A percentile compares a stretch with the other conserved stretches of the same genome.
Conservation (phyloP, 805 yeast genomes). For the Kockiozyma suomiensis region DNA sequence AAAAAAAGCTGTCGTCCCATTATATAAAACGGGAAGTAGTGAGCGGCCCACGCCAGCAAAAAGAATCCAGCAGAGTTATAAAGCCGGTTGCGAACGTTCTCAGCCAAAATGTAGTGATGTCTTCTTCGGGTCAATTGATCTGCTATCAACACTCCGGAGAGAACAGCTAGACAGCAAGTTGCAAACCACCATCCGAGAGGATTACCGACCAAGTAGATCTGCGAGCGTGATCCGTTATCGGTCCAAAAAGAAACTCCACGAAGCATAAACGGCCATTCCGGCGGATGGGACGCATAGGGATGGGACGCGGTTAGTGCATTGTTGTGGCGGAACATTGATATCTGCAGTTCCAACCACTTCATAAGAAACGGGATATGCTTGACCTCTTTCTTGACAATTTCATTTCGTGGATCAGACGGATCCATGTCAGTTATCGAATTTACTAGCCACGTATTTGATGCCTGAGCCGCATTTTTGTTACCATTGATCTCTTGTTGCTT, state of each 20-base stretch:
- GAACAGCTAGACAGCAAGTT: slow-evolving; percentile 63
- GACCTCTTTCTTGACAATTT: slow-evolving; percentile 63
- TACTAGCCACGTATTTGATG: slow-evolving; percentile 72
- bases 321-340: slow-evolving; percentile 87
- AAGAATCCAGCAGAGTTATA: slow-evolving; percentile 82
- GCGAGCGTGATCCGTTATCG: slow-evolving; percentile 60
- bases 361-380: slow-evolving; percentile 69
- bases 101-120: slow-evolving; percentile 57
- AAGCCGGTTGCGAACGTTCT: slow-evolving; percentile 66
- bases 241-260: slow-evolving; percentile 98
- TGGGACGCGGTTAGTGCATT: slow-evolving; percentile 84
- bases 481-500: slow-evolving; percentile 94
- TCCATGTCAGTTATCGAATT: slow-evolving; percentile 67
- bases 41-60: slow-evolving; percentile 82
- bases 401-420: slow-evolving; percentile 56
- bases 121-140: slow-evolving; percentile 82
- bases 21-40: slow-evolving; percentile 85
- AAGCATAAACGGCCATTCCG: slow-evolving; percentile 84
- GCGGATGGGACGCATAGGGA: slow-evolving; percentile 93
- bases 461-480: slow-evolving; percentile 73
- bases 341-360: slow-evolving; percentile 90
- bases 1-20: slow-evolving; percentile 92
- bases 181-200: slow-evolving; percentile 89
- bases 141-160: slow-evolving; percentile 63
- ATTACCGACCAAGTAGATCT: slow-evolving; percentile 90